Percentiles rank a stretch among this genome's conserved stretches.
Conservation (phyloP, 805 yeast genomes). For the Metschnikowia proteae region DNA sequence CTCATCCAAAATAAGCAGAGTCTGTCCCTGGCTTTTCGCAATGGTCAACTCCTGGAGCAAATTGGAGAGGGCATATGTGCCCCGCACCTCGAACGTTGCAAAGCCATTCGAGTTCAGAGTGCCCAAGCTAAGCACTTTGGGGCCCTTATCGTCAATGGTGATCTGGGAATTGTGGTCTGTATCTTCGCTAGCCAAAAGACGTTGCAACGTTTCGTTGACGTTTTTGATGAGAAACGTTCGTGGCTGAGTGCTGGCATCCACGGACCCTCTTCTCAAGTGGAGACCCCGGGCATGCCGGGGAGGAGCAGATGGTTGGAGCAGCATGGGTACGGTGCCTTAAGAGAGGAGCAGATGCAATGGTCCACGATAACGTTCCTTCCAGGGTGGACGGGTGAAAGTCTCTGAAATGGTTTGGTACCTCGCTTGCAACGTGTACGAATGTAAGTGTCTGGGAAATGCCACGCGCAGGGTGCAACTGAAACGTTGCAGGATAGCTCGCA, state of each 20-base stretch:
- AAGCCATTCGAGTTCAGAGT: slow-evolving; percentile 84
- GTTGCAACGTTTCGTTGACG: slow-evolving; percentile 67
- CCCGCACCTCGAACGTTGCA: slow-evolving; percentile 63
- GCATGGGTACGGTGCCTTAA: neutral
- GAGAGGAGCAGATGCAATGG: neutral
- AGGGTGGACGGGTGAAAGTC: too few relatives aligned
- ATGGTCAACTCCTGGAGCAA: slow-evolving; percentile 83
- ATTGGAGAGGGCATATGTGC: slow-evolving; percentile 86
- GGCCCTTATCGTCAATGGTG: slow-evolving; percentile 81
- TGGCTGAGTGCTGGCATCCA: slow-evolving; percentile 19
- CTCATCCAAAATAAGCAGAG: slow-evolving; percentile 76
- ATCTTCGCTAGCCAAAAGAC: slow-evolving; percentile 71
- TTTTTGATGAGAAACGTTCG: slow-evolving; percentile 67
- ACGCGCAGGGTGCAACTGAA: neutral
- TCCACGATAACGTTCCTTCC: too few relatives aligned
- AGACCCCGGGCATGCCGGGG: neutral
- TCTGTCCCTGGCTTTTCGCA: slow-evolving; percentile 76
- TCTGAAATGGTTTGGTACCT: too few relatives aligned
- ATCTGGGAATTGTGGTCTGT: slow-evolving; percentile 83
- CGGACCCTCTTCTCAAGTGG: slow-evolving; percentile 3
- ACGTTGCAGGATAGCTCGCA: neutral
- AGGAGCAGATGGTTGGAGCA: neutral
- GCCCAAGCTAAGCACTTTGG: slow-evolving; percentile 73
- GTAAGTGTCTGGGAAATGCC: neutral
- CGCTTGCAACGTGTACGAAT: too few relatives aligned